A percentile compares a stretch with the other conserved stretches of the same genome.
Conservation (phyloP, 768 basidiomycete genomes). For the Serendipita sp. region DNA sequence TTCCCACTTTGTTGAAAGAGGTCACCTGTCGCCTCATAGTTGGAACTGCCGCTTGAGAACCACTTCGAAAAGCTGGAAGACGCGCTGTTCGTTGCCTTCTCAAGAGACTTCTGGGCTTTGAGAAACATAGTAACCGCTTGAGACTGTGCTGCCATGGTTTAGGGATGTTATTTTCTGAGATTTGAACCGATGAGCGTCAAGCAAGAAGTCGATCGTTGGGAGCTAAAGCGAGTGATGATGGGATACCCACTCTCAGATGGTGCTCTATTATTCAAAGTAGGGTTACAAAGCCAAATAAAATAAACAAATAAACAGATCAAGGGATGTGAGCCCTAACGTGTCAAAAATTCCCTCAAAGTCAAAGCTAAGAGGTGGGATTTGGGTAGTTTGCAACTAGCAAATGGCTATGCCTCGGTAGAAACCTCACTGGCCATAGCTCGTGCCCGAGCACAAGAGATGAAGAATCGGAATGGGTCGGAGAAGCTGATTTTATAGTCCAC, state of each 20-base stretch:
- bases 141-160: constrained; percentile 57
- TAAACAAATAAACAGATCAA: not conserved
- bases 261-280: not conserved
- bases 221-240: no score
- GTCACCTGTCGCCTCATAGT: constrained; percentile 92
- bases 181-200: not conserved
- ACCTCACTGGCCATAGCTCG: constrained; percentile 93
- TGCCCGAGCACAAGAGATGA: constrained; percentile 89
- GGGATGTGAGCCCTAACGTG: constrained; percentile 18
- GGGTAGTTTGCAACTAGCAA: constrained; percentile 97
- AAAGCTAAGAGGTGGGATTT: constrained; percentile 84
- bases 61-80: constrained; percentile 31
- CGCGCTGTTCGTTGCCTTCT: constrained; percentile 80
- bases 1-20: constrained; percentile 91
- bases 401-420: constrained; percentile 87
- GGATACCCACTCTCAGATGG: not conserved
- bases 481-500: constrained; percentile 27
- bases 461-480: constrained; percentile 17
- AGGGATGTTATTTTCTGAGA: not conserved
- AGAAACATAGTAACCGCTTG: constrained; percentile 59
- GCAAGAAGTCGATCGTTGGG: not conserved
- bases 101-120: constrained; percentile 39
- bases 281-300: not conserved
- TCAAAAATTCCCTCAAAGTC: constrained; percentile 87
- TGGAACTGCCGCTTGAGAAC: constrained; percentile 72